A percentile compares a stretch with the other conserved stretches of the same genome.
phyloP scores from a whole-genome alignment of 345 rosid species.

The Isatis tinctoria region DNA sequence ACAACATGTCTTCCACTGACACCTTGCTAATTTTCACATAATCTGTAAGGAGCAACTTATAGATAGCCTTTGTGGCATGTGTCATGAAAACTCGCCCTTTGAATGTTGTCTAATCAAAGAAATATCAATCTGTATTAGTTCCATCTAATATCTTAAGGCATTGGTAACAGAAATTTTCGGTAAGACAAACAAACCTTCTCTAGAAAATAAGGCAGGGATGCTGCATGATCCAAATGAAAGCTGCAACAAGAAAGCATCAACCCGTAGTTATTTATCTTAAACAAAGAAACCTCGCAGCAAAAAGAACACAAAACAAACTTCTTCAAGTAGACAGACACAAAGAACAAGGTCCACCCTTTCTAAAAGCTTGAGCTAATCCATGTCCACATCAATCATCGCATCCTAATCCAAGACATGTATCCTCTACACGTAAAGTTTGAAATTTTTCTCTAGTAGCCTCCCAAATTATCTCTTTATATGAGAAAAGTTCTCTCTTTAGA shows the following conservation, averaged over 20 bases:
- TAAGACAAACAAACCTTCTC: slow-evolving; percentile 62
- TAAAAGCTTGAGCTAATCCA: background rate
- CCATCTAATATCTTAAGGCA: background rate
- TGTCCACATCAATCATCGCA: background rate
- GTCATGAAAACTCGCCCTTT: slow-evolving; percentile 94
- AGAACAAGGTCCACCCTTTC: background rate
- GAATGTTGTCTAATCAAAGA: slow-evolving; percentile 65
- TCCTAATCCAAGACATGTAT: background rate
- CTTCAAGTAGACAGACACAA: background rate
- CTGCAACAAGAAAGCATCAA: slow-evolving; percentile 43
- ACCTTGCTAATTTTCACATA: slow-evolving; percentile 98
- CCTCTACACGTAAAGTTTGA: background rate
- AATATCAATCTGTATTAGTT: slow-evolving; percentile 1
- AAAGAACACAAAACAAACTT: background rate
- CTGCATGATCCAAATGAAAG: slow-evolving; percentile 99
- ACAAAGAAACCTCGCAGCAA: background rate
- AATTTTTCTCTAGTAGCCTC: background rate
- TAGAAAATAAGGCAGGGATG: slow-evolving; percentile 88
- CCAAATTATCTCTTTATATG: background rate
- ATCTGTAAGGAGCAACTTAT: slow-evolving; percentile 81
- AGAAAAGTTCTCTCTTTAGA: background rate
- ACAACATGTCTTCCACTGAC: slow-evolving; percentile 94
- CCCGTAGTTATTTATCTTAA: background rate
- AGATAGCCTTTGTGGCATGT: slow-evolving; percentile 94
- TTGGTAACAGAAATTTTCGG: background rate